Evolutionary conservation across 768 basidiomycete genomes (phyloP).

Genomic region (Cubamyces sp.): DNA sequence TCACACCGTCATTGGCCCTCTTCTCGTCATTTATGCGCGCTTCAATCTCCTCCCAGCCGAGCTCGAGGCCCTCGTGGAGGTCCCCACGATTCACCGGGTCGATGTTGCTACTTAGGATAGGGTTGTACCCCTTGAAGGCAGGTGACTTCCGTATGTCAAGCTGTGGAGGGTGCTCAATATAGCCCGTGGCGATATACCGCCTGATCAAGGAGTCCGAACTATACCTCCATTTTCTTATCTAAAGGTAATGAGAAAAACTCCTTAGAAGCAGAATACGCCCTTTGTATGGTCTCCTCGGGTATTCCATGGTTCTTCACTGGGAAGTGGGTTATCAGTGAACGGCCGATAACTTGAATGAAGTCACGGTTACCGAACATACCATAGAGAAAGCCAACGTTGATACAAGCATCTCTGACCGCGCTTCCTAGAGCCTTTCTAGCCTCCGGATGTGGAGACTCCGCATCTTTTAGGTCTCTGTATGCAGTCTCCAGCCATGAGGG

Average conservation of each 20-base stretch:
- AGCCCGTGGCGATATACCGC: not conserved
- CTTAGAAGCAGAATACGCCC: slow-evolving; percentile 52
- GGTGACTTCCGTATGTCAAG: slow-evolving; percentile 67
- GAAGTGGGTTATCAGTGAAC: not conserved
- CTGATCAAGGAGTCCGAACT: slow-evolving; percentile 1
- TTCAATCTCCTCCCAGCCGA: slow-evolving; percentile 68
- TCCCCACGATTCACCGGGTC: slow-evolving; percentile 82
- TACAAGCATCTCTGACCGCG: slow-evolving; percentile 73
- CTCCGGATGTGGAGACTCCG: slow-evolving; percentile 42
- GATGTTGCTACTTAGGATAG: slow-evolving; percentile 72
- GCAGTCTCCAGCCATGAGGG: not conserved
- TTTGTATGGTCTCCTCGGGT: slow-evolving; percentile 50
- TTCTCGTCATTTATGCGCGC: slow-evolving; percentile 33
- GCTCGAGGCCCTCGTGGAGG: slow-evolving; percentile 88
- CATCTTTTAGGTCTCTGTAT: slow-evolving; percentile 48
- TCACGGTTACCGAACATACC: slow-evolving; percentile 45
- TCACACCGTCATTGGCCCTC: slow-evolving; percentile 50
- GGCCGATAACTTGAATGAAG: not conserved
- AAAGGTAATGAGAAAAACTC: slow-evolving; percentile 69
- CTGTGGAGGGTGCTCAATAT: slow-evolving; percentile 38
- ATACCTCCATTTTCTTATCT: slow-evolving; percentile 68
- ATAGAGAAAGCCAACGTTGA: slow-evolving; percentile 86
- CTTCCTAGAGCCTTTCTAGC: slow-evolving; percentile 52
- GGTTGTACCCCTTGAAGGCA: slow-evolving; percentile 82
- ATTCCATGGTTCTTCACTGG: slow-evolving; percentile 84